Percentiles rank a stretch among this genome's conserved stretches.
These are phyloP conservation scores for Alternaria sp. DNA, from an alignment of 2,329 filamentous ascomycete genomes.

Conservation along the genomic window DNA sequence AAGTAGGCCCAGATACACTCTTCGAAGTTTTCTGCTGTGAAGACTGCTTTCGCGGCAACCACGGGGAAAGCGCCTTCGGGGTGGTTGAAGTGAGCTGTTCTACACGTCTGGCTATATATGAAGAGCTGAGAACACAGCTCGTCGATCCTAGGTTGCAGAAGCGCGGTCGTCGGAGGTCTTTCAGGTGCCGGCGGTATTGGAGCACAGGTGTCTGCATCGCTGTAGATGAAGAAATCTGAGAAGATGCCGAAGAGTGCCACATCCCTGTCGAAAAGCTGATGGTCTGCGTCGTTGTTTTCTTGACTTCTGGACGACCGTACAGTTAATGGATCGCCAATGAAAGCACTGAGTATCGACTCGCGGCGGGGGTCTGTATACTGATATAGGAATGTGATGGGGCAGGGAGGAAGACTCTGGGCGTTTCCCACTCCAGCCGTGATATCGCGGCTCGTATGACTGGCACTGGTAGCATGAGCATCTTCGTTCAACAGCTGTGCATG, in stretches of 20 bases:
- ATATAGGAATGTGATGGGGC: conserved; percentile 13
- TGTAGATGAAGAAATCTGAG: conserved; percentile 5
- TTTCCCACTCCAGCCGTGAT: background rate
- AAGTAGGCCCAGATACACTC: conserved; percentile 52
- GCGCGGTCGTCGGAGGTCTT: background rate
- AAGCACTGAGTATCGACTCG: conserved; percentile 10
- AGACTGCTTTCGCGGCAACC: conserved; percentile 8
- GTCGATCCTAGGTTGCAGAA: background rate
- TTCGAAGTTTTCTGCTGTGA: conserved; percentile 11
- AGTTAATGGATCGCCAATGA: conserved; percentile 5
- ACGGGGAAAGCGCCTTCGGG: background rate
- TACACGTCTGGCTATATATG: background rate
- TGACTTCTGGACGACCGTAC: background rate
- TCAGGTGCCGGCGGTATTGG: background rate
- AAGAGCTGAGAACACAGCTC: background rate
- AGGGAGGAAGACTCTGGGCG: background rate
- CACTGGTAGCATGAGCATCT: background rate
- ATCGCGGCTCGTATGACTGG: background rate
- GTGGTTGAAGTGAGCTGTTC: background rate
- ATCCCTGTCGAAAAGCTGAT: background rate
- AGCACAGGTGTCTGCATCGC: background rate
- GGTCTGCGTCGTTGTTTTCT: background rate
- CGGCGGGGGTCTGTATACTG: conserved; percentile 17
- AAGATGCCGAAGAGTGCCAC: conserved; percentile 3
- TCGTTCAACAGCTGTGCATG: background rate